Conservation (phyloP, 148 eudicot species). For the Agrostemma githago region DNA sequence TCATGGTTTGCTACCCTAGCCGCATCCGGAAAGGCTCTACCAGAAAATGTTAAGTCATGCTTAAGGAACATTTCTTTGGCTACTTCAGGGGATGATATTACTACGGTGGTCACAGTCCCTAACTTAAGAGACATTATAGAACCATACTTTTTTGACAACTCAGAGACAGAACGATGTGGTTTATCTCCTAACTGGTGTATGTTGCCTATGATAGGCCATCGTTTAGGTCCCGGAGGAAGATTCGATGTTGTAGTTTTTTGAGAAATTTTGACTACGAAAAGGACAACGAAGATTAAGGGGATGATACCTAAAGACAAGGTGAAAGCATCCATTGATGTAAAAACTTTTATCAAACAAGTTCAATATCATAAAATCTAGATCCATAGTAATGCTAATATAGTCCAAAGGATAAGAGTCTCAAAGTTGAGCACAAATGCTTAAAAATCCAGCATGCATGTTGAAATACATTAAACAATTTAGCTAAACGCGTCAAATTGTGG, state of each 20-base stretch:
- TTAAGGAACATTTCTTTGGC: constrained; percentile 25
- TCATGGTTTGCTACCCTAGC: constrained; percentile 7
- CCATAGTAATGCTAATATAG: too few species aligned
- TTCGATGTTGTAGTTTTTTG: neutral
- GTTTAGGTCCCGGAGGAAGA: constrained; percentile 50
- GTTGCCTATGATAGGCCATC: constrained; percentile 44
- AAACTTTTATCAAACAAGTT: too few species aligned
- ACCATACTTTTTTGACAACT: constrained; percentile 33
- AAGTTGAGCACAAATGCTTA: too few species aligned
- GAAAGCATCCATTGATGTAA: constrained; percentile 15
- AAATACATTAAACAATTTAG: too few species aligned
- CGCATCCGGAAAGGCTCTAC: constrained; percentile 16
- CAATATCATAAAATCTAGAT: too few species aligned
- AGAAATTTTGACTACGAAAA: neutral
- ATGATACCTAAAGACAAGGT: neutral
- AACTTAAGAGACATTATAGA: constrained; percentile 46
- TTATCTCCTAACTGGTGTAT: constrained; percentile 31
- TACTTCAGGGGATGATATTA: constrained; percentile 36
- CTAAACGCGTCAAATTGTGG: too few species aligned
- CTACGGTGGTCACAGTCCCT: constrained; percentile 33
- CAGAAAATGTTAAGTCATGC: constrained; percentile 23
- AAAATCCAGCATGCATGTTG: too few species aligned
- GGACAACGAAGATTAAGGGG: neutral
- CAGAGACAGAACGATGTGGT: constrained; percentile 35
- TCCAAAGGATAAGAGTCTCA: too few species aligned